Percentiles rank a stretch among this genome's conserved stretches.
Conservation (phyloP, 257 asterid genomes). For the Solanum clarkiae region DNA sequence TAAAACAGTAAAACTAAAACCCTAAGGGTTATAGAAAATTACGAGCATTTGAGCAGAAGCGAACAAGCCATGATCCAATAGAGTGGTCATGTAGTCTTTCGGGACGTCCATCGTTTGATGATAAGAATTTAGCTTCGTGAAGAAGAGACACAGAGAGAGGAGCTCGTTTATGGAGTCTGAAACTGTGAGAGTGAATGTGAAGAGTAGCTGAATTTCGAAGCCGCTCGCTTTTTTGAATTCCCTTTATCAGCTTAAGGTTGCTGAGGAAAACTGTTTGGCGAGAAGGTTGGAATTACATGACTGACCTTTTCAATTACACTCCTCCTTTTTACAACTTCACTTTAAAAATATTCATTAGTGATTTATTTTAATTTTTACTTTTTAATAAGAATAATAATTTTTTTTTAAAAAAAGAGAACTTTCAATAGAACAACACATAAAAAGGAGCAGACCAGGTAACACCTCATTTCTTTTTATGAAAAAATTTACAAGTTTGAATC, state of each 20-base stretch:
- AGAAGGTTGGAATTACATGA: not conserved
- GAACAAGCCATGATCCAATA: conserved; percentile 79
- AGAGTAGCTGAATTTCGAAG: not conserved
- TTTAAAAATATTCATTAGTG: not conserved
- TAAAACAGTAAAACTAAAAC: not conserved
- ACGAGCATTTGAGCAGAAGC: conserved; percentile 85
- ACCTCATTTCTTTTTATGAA: not conserved
- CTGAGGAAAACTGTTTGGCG: not conserved
- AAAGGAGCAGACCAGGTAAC: not conserved
- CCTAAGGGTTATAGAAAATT: not conserved
- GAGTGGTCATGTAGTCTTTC: conserved; percentile 55
- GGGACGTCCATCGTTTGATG: conserved; percentile 51
- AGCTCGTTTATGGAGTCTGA: not conserved
- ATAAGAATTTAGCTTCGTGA: not conserved
- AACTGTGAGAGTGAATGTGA: not conserved
- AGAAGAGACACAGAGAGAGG: not conserved
- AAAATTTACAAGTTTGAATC: not conserved
- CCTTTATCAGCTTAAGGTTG: not conserved
- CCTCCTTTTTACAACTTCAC: not conserved
- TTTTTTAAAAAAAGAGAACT: not conserved
- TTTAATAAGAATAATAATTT: not conserved
- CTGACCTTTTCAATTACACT: not conserved
- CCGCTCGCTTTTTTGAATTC: not conserved
- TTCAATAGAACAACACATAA: not conserved
- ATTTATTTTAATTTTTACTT: not conserved